Conservation (phyloP, 768 basidiomycete genomes). For the Mycena rosella region DNA sequence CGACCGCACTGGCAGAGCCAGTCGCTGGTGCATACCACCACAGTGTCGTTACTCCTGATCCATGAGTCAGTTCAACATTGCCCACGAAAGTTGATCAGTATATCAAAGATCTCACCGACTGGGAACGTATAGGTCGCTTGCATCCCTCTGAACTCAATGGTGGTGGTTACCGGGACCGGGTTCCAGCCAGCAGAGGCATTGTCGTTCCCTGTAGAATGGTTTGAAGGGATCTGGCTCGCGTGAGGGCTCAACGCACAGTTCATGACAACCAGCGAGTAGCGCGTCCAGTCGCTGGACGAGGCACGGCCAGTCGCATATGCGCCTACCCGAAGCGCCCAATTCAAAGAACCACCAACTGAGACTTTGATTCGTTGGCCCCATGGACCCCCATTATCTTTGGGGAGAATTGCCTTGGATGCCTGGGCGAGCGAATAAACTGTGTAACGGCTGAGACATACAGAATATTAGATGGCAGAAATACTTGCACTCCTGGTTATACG, state of each 20-base stretch:
- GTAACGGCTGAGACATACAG: not conserved
- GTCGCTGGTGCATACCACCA: conserved; percentile 22
- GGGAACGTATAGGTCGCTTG: conserved; percentile 85
- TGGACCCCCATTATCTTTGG: conserved; percentile 76
- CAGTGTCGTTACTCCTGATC: conserved; percentile 12
- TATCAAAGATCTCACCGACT: conserved; percentile 53
- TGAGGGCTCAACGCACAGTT: conserved; percentile 67
- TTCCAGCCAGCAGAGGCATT: conserved; percentile 61
- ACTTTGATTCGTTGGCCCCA: conserved; percentile 79
- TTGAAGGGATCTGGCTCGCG: too few relatives aligned
- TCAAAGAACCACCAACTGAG: conserved; percentile 65
- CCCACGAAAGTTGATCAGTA: not conserved
- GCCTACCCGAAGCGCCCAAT: conserved; percentile 70
- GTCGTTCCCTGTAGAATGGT: conserved; percentile 59
- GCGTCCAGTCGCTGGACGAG: conserved; percentile 66
- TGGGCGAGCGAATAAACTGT: conserved; percentile 76
- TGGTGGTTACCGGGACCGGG: conserved; percentile 65
- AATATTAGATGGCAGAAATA: not conserved
- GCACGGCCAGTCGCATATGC: conserved; percentile 74
- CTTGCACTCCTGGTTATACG: conserved; percentile 75
- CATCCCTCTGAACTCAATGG: conserved; percentile 74
- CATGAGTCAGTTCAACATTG: not conserved
- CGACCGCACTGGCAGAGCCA: not conserved
- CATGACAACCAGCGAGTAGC: conserved; percentile 80
- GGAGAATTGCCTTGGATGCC: conserved; percentile 78